Percentiles rank a stretch among this genome's conserved stretches.
phyloP scores from a whole-genome alignment of 2,329 filamentous ascomycete genomes.

The Aspergillus brasiliensis region DNA sequence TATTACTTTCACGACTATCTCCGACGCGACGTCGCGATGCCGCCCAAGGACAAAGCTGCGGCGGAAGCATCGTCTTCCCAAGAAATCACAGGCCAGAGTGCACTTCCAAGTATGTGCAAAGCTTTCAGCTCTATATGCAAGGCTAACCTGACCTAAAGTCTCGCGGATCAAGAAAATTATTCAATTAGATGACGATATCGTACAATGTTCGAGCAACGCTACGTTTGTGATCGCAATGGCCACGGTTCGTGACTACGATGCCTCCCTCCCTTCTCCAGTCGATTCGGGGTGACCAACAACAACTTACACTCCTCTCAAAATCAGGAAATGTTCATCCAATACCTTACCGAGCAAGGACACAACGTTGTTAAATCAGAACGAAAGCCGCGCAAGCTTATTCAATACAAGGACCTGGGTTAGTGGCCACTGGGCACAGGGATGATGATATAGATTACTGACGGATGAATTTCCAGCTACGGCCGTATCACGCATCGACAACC shows the following conservation, averaged over 20 bases:
- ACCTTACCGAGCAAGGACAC: slow-evolving; percentile 81
- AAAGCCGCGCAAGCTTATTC: slow-evolving; percentile 89
- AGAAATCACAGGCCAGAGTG: slow-evolving; percentile 81
- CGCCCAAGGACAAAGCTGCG: slow-evolving; percentile 73
- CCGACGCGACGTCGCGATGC: slow-evolving; percentile 59
- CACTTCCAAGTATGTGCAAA: slow-evolving; percentile 72
- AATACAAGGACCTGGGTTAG: slow-evolving; percentile 89
- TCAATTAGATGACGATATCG: slow-evolving; percentile 79
- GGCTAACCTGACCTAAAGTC: slow-evolving; percentile 57
- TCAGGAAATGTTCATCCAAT: slow-evolving; percentile 92
- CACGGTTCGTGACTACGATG: slow-evolving; percentile 58
- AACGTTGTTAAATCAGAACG: slow-evolving; percentile 87
- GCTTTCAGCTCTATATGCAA: background rate
- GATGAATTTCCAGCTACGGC: slow-evolving; percentile 65
- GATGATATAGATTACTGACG: slow-evolving; percentile 11
- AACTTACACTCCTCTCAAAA: slow-evolving; percentile 11
- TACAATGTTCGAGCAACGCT: slow-evolving; percentile 86
- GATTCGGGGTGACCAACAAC: background rate
- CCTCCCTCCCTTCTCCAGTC: background rate
- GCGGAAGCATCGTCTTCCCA: slow-evolving; percentile 72
- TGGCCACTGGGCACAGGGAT: background rate
- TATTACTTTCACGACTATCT: background rate
- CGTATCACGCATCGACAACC: slow-evolving; percentile 83
- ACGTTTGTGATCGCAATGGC: slow-evolving; percentile 92
- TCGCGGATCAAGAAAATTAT: slow-evolving; percentile 97